These are phyloP conservation scores for Bidens hawaiensis DNA, from an alignment of 140 eudicot species.

Conservation along the genomic window DNA sequence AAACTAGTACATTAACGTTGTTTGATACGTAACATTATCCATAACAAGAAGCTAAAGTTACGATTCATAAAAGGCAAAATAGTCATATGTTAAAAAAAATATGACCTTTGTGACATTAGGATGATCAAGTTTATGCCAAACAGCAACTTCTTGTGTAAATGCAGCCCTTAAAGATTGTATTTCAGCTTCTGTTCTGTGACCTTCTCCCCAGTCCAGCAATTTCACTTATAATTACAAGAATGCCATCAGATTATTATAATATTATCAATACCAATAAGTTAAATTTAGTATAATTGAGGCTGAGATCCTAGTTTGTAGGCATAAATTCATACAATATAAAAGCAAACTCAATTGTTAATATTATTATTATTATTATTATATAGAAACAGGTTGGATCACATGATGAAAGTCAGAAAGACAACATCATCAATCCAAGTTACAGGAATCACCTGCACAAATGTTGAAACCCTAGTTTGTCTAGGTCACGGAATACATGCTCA, in stretches of 20 bases:
- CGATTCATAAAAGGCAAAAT: constrained; percentile 11
- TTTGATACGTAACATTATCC: too few species aligned
- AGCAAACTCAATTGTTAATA: constrained; percentile 21
- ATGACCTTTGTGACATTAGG: constrained; percentile 78
- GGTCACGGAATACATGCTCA: constrained; percentile 76
- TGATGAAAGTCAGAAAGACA: constrained; percentile 44
- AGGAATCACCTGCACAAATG: constrained; percentile 30
- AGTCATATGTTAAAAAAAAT: background rate
- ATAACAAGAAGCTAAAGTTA: too few species aligned
- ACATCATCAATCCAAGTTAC: constrained; percentile 34
- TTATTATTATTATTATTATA: constrained; percentile 3
- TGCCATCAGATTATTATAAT: background rate
- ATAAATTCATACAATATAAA: constrained; percentile 15
- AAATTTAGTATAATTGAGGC: constrained; percentile 16
- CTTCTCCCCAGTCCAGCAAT: constrained; percentile 82
- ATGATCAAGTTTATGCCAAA: constrained; percentile 86
- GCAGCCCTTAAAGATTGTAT: constrained; percentile 66
- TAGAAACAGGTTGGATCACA: constrained; percentile 50
- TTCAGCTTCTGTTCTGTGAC: constrained; percentile 75
- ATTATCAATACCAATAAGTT: background rate
- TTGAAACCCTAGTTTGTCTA: constrained; percentile 32
- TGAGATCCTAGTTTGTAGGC: constrained; percentile 43
- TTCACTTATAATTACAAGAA: constrained; percentile 39
- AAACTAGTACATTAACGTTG: background rate
- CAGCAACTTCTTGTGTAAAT: constrained; percentile 78